Evolutionary conservation across 768 basidiomycete genomes (phyloP), one percentile per base, ranked within the genome.

Genomic region (Serendipita sp.): DNA sequence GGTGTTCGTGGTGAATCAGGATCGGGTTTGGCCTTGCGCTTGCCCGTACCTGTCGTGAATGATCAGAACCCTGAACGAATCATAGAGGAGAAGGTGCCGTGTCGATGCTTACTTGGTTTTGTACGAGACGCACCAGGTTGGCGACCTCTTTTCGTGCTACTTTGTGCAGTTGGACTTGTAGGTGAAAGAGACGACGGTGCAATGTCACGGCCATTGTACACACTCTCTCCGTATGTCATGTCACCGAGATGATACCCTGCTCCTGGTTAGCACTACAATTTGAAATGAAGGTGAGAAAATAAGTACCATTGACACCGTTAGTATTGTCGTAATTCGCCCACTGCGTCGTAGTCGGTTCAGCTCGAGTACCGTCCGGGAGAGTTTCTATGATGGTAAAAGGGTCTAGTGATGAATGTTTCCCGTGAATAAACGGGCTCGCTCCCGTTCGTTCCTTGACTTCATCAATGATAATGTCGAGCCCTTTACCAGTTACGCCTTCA

Each of bases 341-440:
- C 18, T 18, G 30, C 4, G 56, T 23, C 4, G 56, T 38, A 10
- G 28, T 36, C 16, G 28, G 18, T n/a, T 28, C 56, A 34, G 56
- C 56, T 10, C 28, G 56, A 10, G 56, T 52, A 10, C 48, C 56
- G n/a, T 60, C 56, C 8, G 34, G 56, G 10, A 60, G 28, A 28
- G 28, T 30, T 34, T 60, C 56, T 23, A 36, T 35, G 36, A 60
- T 10, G 30, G 56, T 78, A 67, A 79, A 79, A 2, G 79, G 77
- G 67, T 79, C 79, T 58, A 81, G 74, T 67, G 77, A 78, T 34
- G 78, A 80, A 65, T 80, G 78, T 67, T 79, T 80, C 44, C 80
- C 79, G 56, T 80, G 76, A 47, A 81, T 73, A 71, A 80, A 80
- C 56, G 76, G 79, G 64, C 77, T 78, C 23, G 73, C 72, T 30